Base-by-base conservation (phyloP, 768 basidiomycete genomes). In the Polyporus arcularius region DNA sequence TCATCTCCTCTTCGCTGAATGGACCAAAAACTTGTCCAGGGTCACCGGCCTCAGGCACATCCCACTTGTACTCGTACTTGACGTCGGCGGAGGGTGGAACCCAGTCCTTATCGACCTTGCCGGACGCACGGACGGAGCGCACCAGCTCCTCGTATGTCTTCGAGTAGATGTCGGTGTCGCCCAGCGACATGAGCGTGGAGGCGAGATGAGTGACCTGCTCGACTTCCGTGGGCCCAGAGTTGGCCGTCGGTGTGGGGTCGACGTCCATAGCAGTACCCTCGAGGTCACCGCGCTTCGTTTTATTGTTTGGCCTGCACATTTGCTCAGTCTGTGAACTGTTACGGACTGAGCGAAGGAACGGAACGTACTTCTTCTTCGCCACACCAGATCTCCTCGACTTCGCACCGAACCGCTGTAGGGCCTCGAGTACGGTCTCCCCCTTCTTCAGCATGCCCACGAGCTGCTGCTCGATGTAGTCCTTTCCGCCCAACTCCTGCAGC, bases 361-460 rank as follows among this genome's bases (percentile, higher is more conserved):
- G 16, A 9, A 56, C 70, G 15, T 47, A 74, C 69, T 57, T 65
- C 50, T 66, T 59, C 63, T 68, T 61, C 28, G 51, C 18, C 4
- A 52, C 30, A 5, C 67, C 71, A 9, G 46, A 58, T 72, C 80
- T 86, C 73, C 86, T 90, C 45, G 85, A 82, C 67, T 82, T 81
- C 4, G 77, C 75, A 10, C 96, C 96, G 4, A 98, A 75, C 18
- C 97, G 84, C 66, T 94, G 91, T 48, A 99, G 74, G 14, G 94
- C 93, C 70, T 94, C 91, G 35, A 98, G 77, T 2, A 98, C 89
- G 0, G 92, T 92, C 74, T 98, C 97, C 1, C 95, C 94, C 67
- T 90, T 88, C 74, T 90, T 90, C 68, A 98, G 81, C 74, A 90
- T 79, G 9, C 78, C 76, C 2, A 97, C 77, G 2, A 98, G 79